Evolutionary conservation across 2,329 filamentous ascomycete species (phyloP).

Genomic region (Sphaerulina populicola): DNA sequence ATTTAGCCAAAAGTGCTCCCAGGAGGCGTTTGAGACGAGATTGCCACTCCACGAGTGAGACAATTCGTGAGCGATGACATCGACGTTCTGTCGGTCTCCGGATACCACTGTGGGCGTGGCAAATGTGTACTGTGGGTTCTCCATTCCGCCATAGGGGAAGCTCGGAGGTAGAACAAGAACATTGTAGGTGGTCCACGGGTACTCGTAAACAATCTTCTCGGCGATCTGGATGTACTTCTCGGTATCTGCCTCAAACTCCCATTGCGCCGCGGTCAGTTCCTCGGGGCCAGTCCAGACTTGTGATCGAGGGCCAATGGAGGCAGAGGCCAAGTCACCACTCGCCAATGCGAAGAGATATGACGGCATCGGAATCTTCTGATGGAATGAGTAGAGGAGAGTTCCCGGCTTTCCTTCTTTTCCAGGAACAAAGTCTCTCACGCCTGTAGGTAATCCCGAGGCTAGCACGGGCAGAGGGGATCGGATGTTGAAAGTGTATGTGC

Average conservation of each 20-base stretch:
- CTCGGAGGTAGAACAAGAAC: conserved; percentile 81
- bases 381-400: conserved; percentile 67
- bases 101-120: conserved; percentile 91
- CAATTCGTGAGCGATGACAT: conserved; percentile 86
- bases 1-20: conserved; percentile 68
- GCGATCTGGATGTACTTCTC: conserved; percentile 85
- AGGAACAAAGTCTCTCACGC: conserved; percentile 45
- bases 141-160: conserved; percentile 73
- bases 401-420: conserved; percentile 47
- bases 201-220: conserved; percentile 73
- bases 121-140: conserved; percentile 69
- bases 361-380: conserved; percentile 86
- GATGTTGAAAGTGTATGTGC: conserved; percentile 84
- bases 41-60: conserved; percentile 82
- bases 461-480: conserved; percentile 82
- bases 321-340: conserved; percentile 70
- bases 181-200: conserved; percentile 93
- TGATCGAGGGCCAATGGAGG: conserved; percentile 78
- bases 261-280: conserved; percentile 72
- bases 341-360: conserved; percentile 93
- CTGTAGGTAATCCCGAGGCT: conserved; percentile 67
- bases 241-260: conserved; percentile 85
- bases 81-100: conserved; percentile 73
- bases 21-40: conserved; percentile 66
- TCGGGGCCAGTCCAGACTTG: conserved; percentile 81